Base-by-base conservation (phyloP, 1,284 basidiomycete genomes). In the Cutaneotrichosporon cutaneum region DNA sequence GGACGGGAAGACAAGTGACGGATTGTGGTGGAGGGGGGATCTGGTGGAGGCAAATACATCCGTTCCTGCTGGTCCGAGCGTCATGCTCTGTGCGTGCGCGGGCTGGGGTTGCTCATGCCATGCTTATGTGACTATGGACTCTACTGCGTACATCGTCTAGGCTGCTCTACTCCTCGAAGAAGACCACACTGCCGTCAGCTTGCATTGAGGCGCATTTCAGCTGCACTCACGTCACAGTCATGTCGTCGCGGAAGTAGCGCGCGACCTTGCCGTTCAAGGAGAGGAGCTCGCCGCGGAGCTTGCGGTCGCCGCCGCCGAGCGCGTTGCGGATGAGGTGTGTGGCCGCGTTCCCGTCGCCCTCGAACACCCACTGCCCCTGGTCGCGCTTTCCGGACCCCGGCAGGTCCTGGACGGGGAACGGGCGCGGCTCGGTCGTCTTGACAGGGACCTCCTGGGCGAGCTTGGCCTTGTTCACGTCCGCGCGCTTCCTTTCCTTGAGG, bases 271-370 rank as follows among this genome's bases (percentile, higher is more conserved):
- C 84, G 24, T 92, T 91, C 61, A 99, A 91, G 74, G 92, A 94
- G 72, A 98, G 81, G 66, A 90, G 72, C 73, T 85, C 85, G 24
- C 87, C 85, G 59, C 96, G 82, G 58, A 82, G 80, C 61, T 80
- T 81, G 63, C 85, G 83, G 73, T 96, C 87, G 0, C 86, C 92
- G 21, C 94, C 94, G 30, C 91, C 94, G 62, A 98, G 86, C 14
- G 93, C 92, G 73, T 99, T 99, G 66, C 95, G 84, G 65, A 98
- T 93, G 39, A 99, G 82, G 79, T 98, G 96, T 18, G 92, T 89
- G 58, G 90, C 86, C 58, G 93, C 81, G 74, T 97, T 94, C 35
- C 87, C 86, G 75, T 99, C 94, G n/a, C 70, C 72, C 63, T 86
- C 86, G 73, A 92, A 96, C 14, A 86, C 85, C 90, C 92, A 94